Base-by-base conservation (phyloP, 108 stramenopile genomes). In the Skeletonema grethae region DNA sequence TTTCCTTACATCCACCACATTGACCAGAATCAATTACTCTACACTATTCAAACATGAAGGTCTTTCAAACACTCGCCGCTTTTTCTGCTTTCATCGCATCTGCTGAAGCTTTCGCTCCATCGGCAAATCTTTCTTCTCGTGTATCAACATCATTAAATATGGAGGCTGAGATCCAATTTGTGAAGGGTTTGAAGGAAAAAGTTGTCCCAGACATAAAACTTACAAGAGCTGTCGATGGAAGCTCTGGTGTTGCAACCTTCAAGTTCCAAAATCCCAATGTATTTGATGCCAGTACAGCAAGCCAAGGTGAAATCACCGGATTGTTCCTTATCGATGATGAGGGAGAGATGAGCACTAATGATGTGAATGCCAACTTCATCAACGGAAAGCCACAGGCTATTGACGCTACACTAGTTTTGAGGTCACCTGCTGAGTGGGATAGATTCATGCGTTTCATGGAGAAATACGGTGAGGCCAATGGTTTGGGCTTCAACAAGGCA, bases 391-490 rank as follows among this genome's bases (percentile, higher is more conserved):
- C 92, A n/a, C 82, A 87, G 82, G 56, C 77, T 13, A 90, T 93
- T 73, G 88, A 86, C 58, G 80, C 86, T 30, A 68, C 73, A 1
- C 80, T 86, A 61, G 72, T 90, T 32, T 85, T 93, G 89, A 81
- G 61, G 34, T 87, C 85, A 62, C 92, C 92, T 16, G 85, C 69
- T 53, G 86, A 87, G 60, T 93, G 92, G 92, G 88, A 93, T 61
- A 69, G 92, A 69, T 93, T 93, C 75, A 93, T 93, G 92, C 72
- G 92, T 64, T 93, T 93, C 71, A 90, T 93, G 92, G 88, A 90
- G 58, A 65, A 85, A 46, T 93, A 93, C 76, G 84, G 75, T 5
- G 88, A 90, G 75, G 87, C 79, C 24, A 89, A 92, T 66, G 91
- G 84, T 46, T 67, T 92, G 28, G 91, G 79, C 25, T 90, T 92